Conservation (phyloP, 345 rosid species). For the Physaria fendleri region DNA sequence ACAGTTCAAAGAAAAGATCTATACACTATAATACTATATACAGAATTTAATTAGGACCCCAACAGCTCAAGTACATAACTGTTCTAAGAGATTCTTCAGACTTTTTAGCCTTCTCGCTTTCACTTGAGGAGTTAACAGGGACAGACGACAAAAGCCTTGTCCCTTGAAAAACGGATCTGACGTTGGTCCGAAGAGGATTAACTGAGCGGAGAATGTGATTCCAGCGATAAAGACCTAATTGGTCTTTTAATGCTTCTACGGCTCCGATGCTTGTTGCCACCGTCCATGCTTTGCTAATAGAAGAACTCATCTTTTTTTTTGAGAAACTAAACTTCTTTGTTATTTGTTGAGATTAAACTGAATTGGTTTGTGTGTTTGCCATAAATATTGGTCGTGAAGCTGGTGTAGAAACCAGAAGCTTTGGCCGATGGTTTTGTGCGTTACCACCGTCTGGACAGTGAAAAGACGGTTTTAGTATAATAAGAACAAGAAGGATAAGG, state of each 20-base stretch:
- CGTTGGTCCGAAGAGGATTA: constrained; percentile 31
- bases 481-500: too few species aligned
- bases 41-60: constrained; percentile 47
- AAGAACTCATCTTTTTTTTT: too few species aligned
- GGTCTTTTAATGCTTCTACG: constrained; percentile 52
- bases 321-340: too few species aligned
- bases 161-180: constrained; percentile 30
- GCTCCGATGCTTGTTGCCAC: constrained; percentile 46
- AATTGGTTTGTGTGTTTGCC: too few species aligned
- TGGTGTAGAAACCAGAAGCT: too few species aligned
- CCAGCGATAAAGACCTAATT: constrained; percentile 44
- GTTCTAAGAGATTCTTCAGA: constrained; percentile 73
- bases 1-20: too few species aligned
- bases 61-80: constrained; percentile 74
- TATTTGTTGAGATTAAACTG: too few species aligned
- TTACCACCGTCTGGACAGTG: too few species aligned
- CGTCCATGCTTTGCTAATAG: constrained; percentile 40
- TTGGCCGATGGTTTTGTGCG: too few species aligned
- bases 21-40: background rate
- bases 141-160: constrained; percentile 23
- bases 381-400: too few species aligned
- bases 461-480: too few species aligned
- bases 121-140: constrained; percentile 6
- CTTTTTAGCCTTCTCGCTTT: constrained; percentile 34
- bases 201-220: constrained; percentile 34